These are phyloP conservation scores for Rubia yunnanensis DNA, from an alignment of 257 asterid genomes.

Conservation along the genomic window DNA sequence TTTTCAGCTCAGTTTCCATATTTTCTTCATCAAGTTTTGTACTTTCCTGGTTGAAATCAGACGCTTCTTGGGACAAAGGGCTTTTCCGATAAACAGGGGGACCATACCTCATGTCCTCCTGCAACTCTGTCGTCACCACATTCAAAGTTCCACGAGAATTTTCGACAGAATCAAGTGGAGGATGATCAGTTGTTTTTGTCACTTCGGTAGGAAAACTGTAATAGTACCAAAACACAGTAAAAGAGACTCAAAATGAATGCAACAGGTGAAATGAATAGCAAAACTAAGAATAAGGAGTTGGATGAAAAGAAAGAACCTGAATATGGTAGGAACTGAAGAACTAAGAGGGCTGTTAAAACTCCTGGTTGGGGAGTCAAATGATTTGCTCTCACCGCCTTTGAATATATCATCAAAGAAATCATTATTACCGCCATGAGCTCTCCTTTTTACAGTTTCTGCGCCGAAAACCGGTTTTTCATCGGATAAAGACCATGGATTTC, in stretches of 20 bases:
- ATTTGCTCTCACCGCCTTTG: conserved; percentile 32
- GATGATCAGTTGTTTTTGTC: conserved; percentile 34
- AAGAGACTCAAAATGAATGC: not conserved
- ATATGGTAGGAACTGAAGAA: conserved; percentile 47
- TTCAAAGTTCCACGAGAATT: conserved; percentile 22
- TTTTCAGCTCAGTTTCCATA: conserved; percentile 12
- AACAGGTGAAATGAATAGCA: not conserved
- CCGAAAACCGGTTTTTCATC: conserved; percentile 70
- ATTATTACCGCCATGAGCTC: conserved; percentile 30
- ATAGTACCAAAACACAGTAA: conserved; percentile 10
- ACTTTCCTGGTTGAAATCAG: conserved; percentile 24
- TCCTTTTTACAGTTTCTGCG: conserved; percentile 34
- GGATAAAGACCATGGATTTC: conserved; percentile 21
- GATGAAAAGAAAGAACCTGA: conserved; percentile 35
- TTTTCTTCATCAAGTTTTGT: conserved; percentile 24
- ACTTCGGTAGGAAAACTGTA: conserved; percentile 47
- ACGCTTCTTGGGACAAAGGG: conserved; percentile 36
- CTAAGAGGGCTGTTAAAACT: conserved; percentile 30
- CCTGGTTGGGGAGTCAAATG: conserved; percentile 37
- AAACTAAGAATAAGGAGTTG: not conserved
- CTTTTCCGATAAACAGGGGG: conserved; percentile 25
- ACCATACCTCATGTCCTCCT: conserved; percentile 23
- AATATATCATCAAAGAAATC: conserved; percentile 79
- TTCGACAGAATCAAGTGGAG: conserved; percentile 29
- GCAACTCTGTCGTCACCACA: conserved; percentile 18